Evolutionary conservation across 192 early-diverging fungal species (phyloP).

Genomic region (Radiomyces spectabilis): DNA sequence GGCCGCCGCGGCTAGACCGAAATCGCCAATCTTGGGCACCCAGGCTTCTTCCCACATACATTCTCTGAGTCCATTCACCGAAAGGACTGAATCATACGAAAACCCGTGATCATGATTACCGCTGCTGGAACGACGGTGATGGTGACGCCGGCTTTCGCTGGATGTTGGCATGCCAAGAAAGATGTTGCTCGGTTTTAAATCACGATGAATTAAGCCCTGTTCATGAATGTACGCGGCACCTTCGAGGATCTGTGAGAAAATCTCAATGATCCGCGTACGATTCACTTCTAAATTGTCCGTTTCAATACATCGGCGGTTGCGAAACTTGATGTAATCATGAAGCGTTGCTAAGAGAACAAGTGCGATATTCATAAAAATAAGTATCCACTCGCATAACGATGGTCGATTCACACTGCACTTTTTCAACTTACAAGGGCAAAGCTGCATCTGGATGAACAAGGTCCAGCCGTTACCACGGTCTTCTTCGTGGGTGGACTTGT

Average conservation of each 20-base stretch:
- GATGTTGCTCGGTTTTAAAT: conserved; percentile 66
- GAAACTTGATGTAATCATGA: conserved; percentile 50
- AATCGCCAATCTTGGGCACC: conserved; percentile 86
- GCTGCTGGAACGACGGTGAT: not conserved
- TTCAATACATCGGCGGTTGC: too few relatives aligned
- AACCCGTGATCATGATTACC: not conserved
- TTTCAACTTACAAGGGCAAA: conserved; percentile 54
- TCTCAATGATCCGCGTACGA: conserved; percentile 22
- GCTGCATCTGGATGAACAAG: conserved; percentile 87
- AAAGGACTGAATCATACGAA: conserved; percentile 15
- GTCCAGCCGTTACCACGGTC: conserved; percentile 33
- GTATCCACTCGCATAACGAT: not conserved
- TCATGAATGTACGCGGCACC: conserved; percentile 69
- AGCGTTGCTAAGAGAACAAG: conserved; percentile 33
- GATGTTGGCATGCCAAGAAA: conserved; percentile 39
- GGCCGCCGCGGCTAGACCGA: conserved; percentile 78
- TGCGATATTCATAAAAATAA: not conserved
- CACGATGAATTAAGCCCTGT: conserved; percentile 66
- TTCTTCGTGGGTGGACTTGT: too few relatives aligned
- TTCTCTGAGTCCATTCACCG: not conserved
- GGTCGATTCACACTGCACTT: not conserved
- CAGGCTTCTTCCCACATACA: conserved; percentile 38
- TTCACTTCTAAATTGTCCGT: conserved; percentile 2
- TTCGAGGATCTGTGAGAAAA: conserved; percentile 69
- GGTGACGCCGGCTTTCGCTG: not conserved